Conservation (phyloP, 2,329 filamentous ascomycete genomes). For the Xylariaceae sp. region DNA sequence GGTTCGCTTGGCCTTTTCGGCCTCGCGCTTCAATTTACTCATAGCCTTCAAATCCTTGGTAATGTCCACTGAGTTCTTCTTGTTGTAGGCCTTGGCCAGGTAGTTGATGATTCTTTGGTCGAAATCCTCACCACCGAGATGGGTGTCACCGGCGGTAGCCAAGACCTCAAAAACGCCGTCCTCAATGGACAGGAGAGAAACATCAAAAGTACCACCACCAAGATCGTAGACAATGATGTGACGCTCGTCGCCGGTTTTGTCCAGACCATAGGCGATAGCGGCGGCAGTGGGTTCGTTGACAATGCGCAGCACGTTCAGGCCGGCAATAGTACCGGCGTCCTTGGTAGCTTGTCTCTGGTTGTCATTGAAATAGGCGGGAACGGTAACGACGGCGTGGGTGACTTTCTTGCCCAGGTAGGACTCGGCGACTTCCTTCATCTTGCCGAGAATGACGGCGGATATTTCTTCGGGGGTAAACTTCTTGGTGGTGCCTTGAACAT, state of each 20-base stretch:
- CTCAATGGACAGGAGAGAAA: slow-evolving; percentile 88
- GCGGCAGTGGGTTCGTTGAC: slow-evolving; percentile 97
- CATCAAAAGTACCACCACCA: slow-evolving; percentile 93
- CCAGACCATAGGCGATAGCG: slow-evolving; percentile 91
- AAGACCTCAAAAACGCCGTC: slow-evolving; percentile 92
- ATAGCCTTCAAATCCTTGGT: slow-evolving; percentile 96
- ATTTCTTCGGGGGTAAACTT: slow-evolving; percentile 80
- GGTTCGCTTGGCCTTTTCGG: slow-evolving; percentile 98
- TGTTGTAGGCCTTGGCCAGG: slow-evolving; percentile 98
- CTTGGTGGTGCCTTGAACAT: slow-evolving; percentile 67
- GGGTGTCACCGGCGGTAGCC: slow-evolving; percentile 94
- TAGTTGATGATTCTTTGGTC: slow-evolving; percentile 96
- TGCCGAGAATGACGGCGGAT: slow-evolving; percentile 78
- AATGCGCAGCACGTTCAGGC: slow-evolving; percentile 92
- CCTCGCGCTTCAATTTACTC: slow-evolving; percentile 99
- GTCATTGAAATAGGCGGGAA: slow-evolving; percentile 98
- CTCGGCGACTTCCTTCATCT: slow-evolving; percentile 86
- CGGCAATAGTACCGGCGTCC: slow-evolving; percentile 89
- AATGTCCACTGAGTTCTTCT: slow-evolving; percentile 92
- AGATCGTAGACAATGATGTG: slow-evolving; percentile 94
- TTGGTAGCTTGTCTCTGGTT: slow-evolving; percentile 96
- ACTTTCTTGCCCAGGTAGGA: slow-evolving; percentile 80
- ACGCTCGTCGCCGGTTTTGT: slow-evolving; percentile 81
- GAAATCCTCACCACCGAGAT: slow-evolving; percentile 98
- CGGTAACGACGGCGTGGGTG: slow-evolving; percentile 87